Conservation (phyloP, 106 monocot genomes). For the Platanthera guangdongensis region DNA sequence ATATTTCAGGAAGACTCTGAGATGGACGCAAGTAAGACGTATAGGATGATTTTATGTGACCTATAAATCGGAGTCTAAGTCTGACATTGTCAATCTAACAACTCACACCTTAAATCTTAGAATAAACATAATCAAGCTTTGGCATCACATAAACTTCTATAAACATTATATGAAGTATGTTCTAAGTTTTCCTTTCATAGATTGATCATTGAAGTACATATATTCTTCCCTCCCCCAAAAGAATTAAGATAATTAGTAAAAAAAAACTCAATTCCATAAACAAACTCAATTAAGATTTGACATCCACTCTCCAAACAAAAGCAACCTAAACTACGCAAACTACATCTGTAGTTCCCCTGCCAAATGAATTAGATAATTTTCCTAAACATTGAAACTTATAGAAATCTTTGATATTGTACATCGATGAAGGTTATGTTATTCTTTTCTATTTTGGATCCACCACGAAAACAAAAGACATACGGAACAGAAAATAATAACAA, state of each 20-base stretch:
- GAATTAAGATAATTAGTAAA: neutral
- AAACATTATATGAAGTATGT: neutral
- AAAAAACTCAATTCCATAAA: no score
- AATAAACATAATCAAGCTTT: no score
- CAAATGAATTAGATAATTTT: neutral
- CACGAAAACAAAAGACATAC: neutral
- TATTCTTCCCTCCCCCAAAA: neutral
- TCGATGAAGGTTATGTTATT: neutral
- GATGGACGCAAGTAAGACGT: no score
- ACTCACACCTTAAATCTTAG: no score
- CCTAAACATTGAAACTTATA: neutral
- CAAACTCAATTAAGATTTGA: no score
- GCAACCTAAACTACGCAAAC: neutral
- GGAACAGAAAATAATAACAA: neutral
- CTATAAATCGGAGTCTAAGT: no score
- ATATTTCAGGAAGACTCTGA: no score
- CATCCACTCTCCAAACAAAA: no score
- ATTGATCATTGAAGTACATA: neutral
- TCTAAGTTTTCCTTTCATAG: neutral
- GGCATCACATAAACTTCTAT: no score
- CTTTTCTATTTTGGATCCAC: neutral
- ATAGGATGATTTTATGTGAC: no score
- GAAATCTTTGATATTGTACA: neutral
- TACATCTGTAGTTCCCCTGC: neutral
- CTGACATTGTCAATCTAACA: no score